phyloP scores from a whole-genome alignment of 2,329 filamentous ascomycete genomes.

The Didymella segeticola region DNA sequence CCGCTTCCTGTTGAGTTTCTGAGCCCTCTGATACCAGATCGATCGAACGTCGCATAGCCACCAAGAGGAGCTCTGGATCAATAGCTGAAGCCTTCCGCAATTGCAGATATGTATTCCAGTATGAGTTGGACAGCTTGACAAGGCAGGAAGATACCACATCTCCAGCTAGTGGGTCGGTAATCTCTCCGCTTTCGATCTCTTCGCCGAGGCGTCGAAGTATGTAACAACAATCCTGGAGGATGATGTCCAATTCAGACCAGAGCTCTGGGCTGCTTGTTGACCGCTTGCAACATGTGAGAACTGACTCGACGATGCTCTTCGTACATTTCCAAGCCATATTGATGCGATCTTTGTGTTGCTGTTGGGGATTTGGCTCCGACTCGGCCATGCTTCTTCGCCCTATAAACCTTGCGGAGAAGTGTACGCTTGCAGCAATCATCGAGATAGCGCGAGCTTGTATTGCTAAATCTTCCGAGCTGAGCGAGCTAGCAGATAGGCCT shows the following conservation, averaged over 20 bases:
- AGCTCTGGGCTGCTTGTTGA: slow-evolving; percentile 26
- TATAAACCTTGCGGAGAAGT: slow-evolving; percentile 45
- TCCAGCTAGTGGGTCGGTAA: slow-evolving; percentile 9
- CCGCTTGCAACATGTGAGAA: slow-evolving; percentile 41
- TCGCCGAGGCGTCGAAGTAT: slow-evolving; percentile 37
- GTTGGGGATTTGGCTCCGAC: slow-evolving; percentile 24
- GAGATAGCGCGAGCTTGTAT: slow-evolving; percentile 27
- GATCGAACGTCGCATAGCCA: slow-evolving; percentile 68
- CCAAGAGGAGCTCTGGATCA: slow-evolving; percentile 56
- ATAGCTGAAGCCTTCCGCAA: slow-evolving; percentile 55
- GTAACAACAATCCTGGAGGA: slow-evolving; percentile 42
- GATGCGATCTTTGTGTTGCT: slow-evolving; percentile 33
- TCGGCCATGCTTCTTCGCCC: slow-evolving; percentile 25
- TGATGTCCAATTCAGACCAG: slow-evolving; percentile 42
- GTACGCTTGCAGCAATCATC: slow-evolving; percentile 39
- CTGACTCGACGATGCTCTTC: slow-evolving; percentile 48
- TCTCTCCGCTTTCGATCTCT: slow-evolving; percentile 12
- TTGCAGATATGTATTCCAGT: slow-evolving; percentile 68
- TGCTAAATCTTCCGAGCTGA: slow-evolving; percentile 8
- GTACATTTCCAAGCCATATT: slow-evolving; percentile 33
- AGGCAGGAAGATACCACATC: slow-evolving; percentile 43
- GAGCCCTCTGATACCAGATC: slow-evolving; percentile 65
- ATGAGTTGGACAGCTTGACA: slow-evolving; percentile 74
- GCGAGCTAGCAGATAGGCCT: slow-evolving; percentile 1
- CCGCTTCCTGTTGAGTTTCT: slow-evolving; percentile 63